Base-by-base conservation (phyloP, 192 early-diverging fungal species). In the Paraglomus brasilianum region DNA sequence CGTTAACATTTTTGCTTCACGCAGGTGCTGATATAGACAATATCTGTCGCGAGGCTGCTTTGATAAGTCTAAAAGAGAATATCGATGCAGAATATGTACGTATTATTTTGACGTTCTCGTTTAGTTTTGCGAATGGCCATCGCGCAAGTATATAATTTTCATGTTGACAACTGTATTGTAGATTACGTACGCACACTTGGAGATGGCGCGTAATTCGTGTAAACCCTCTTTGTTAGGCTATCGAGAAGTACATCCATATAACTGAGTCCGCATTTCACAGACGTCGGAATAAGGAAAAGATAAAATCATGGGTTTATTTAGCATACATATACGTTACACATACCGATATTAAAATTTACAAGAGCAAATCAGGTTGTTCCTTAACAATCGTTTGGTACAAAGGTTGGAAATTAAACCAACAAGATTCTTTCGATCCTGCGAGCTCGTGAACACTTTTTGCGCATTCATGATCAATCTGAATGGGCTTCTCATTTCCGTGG, bases 11-110 rank as follows among this genome's bases (percentile, higher is more conserved):
- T 49, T 5, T 47, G 4, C 30, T 8, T 38, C 44, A 17, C 74
- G 67, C 77, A 86, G 91, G 91, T 21, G 93, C 92, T 7, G 89
- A 93, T 70, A 69, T 95, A 41, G 91, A 92, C 62, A 93, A 91
- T 72, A 53, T 92, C 19, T 93, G 91, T 62, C 86, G 91, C 38
- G 92, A 95, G 58, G 91, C 93, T 0, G 92, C 91, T 11, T 73
- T 91, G 64, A 79, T 80, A 38, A 78, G 84, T 51, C 74, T 91
- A 62, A 84, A 87, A 42, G 78, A 87, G 52, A 77, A 85, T 70
- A 82, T 88, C 40, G 61, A 76, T 10, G 83, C 82, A 42, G 72
- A 71, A 19, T 77, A 77, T 74, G 88, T 85, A 83, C 51, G 61
- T 63, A 8, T 17, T 19, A 39, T 43, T 46, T 11, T 63, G 4